phyloP scores from a whole-genome alignment of 768 basidiomycete genomes.

The Pleurotus eryngii region DNA sequence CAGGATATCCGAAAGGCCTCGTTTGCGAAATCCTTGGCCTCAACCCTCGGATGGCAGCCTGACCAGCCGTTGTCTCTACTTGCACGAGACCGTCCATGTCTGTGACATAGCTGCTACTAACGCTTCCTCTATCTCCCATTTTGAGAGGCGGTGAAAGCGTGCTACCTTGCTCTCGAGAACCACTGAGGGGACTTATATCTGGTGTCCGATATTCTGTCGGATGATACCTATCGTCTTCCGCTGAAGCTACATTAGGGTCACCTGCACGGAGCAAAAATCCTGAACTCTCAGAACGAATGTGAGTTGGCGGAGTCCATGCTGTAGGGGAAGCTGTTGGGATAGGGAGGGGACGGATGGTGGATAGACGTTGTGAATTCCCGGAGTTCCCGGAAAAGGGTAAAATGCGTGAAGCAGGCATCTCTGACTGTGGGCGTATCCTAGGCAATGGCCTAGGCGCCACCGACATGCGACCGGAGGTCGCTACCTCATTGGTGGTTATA shows the following conservation, averaged over 20 bases:
- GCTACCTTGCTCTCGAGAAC: not conserved
- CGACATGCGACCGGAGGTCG: not conserved
- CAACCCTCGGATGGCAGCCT: slow-evolving; percentile 14
- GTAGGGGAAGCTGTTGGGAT: slow-evolving; percentile 25
- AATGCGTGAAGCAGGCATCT: not conserved
- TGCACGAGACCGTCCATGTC: slow-evolving; percentile 15
- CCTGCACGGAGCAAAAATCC: slow-evolving; percentile 19
- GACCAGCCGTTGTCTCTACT: slow-evolving; percentile 18
- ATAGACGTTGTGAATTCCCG: not conserved
- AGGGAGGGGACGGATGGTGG: slow-evolving; percentile 17
- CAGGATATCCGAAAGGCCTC: not conserved
- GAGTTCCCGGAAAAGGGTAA: not conserved
- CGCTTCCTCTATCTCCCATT: slow-evolving; percentile 18
- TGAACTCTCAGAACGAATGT: slow-evolving; percentile 13
- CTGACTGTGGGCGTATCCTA: not conserved
- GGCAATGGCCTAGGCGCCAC: not conserved
- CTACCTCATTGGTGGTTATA: not conserved
- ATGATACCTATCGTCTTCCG: not conserved
- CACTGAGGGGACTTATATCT: not conserved
- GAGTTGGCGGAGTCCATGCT: slow-evolving; percentile 9
- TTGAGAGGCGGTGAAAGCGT: slow-evolving; percentile 8
- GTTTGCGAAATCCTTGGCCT: slow-evolving; percentile 19
- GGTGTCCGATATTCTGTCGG: slow-evolving; percentile 1
- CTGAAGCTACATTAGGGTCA: slow-evolving; percentile 6
- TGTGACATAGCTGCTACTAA: slow-evolving; percentile 17